Base-by-base conservation (phyloP, 495 filamentous ascomycete genomes). In the Aspergillus affinis region DNA sequence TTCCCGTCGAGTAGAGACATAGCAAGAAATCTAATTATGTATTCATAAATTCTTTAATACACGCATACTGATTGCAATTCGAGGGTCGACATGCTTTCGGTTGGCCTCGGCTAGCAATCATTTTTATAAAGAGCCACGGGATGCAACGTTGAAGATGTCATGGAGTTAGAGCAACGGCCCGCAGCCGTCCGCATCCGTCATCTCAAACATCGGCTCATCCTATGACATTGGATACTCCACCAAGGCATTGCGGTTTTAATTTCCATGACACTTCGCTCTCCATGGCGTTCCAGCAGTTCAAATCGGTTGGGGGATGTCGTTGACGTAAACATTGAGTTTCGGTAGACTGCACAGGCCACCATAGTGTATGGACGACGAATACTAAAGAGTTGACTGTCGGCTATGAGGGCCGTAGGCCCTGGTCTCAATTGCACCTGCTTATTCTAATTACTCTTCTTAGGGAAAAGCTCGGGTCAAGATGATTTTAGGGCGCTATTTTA, bases 401-500 rank as follows among this genome's bases (percentile, higher is more conserved):
- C 29, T 10, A 32, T 4, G 23, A 26, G 23, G 3, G 29, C 7
- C 29, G 29, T 8, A 8, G 29, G 23, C 4, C 23, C 4, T 26
- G 8, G 3, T 32, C 29, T 10, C 7, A 32, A 8, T 1, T 32
- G 7, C 6, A 8, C 29, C 29, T 32, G 36, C 36, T 10, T 32
- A 41, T 15, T 4, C 12, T 15, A 15, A 10, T 17, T 41, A 15
- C 12, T 8, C 10, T 17, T 10, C 12, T 15, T 13, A 15, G 36
- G 36, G 36, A 41, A 4, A 15, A 41, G 3, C 36, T 26, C 23
- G 23, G 36, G 10, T 49, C 47, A 49, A 20, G 4, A 49, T 49
- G 47, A 49, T 49, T 17, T 26, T 49, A 20, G 19, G 19, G 18
- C 47, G 47, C 18, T 49, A 49, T 49, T 20, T 49, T n/a, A 49